These are phyloP conservation scores for Mortierella claussenii DNA, from an alignment of 192 early-diverging fungal species.

Conservation along the genomic window DNA sequence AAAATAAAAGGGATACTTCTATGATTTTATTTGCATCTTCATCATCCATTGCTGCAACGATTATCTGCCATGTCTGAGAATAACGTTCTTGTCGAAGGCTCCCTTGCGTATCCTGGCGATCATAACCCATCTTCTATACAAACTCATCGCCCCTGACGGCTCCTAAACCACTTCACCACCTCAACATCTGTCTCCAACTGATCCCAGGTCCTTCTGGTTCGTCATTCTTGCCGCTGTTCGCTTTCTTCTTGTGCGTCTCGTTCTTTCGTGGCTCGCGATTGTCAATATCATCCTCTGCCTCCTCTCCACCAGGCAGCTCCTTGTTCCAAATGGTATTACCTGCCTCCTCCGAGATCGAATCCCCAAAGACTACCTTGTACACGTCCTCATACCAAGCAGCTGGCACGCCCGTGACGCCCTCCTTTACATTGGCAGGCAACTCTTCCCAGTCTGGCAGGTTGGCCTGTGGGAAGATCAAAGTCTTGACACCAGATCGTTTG, in stretches of 20 bases:
- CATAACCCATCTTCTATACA: constrained; percentile 1
- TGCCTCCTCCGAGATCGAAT: constrained; percentile 37
- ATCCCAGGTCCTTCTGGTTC: constrained; percentile 4
- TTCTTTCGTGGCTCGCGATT: constrained; percentile 41
- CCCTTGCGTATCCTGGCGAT: neutral
- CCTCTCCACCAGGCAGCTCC: constrained; percentile 42
- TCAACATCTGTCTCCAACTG: constrained; percentile 23
- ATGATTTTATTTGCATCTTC: too few relatives aligned
- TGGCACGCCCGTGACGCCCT: constrained; percentile 86
- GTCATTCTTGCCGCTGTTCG: neutral
- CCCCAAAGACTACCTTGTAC: constrained; percentile 63
- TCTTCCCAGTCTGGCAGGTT: constrained; percentile 97
- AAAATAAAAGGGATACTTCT: too few relatives aligned
- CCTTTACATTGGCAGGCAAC: constrained; percentile 90
- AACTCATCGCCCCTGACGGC: neutral
- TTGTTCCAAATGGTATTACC: constrained; percentile 40
- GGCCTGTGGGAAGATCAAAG: constrained; percentile 89
- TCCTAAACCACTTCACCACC: too few relatives aligned
- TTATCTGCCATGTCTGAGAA: too few relatives aligned
- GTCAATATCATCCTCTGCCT: constrained; percentile 16
- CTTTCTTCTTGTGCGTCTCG: constrained; percentile 20
- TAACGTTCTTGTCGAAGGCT: too few relatives aligned
- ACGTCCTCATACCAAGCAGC: constrained; percentile 87
- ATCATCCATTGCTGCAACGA: too few relatives aligned
- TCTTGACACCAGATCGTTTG: constrained; percentile 89